phyloP scores from a whole-genome alignment of 176 grass and related monocot species.

The Phyllostachys edulis region DNA sequence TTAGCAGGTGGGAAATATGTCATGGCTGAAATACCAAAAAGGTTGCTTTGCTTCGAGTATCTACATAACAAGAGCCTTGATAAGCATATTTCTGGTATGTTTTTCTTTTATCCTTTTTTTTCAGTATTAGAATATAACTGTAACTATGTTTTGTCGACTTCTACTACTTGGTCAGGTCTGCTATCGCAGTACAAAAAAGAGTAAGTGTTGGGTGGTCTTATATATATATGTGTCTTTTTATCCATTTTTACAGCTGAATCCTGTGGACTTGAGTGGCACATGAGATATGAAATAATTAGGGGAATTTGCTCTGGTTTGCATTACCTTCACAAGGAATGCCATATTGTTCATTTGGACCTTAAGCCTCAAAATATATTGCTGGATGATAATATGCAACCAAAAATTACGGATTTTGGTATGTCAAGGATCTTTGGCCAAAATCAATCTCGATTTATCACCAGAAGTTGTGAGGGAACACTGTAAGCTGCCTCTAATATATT shows the following conservation, averaged over 20 bases:
- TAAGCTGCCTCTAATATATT: not conserved
- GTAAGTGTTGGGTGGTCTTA: no score
- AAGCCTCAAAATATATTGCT: not conserved
- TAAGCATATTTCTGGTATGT: not conserved
- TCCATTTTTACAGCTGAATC: not conserved
- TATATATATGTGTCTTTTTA: no score
- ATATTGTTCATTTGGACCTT: not conserved
- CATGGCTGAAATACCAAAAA: not conserved
- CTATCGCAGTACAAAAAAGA: no score
- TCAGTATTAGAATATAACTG: no score
- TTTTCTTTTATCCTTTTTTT: no score
- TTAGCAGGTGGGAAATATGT: not conserved
- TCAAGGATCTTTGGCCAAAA: not conserved
- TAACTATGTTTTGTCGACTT: no score
- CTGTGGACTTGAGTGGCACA: not conserved
- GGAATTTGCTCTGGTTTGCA: not conserved
- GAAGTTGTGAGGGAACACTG: not conserved
- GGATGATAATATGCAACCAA: not conserved
- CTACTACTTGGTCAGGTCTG: no score
- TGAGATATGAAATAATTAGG: not conserved
- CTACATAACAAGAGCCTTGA: not conserved
- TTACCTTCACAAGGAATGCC: not conserved
- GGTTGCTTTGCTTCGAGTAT: slow-evolving; percentile 16
- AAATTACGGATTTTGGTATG: no score
- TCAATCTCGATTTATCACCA: not conserved